Conservation (phyloP, 2,329 filamentous ascomycete species). For the Colletotrichum sp. region DNA sequence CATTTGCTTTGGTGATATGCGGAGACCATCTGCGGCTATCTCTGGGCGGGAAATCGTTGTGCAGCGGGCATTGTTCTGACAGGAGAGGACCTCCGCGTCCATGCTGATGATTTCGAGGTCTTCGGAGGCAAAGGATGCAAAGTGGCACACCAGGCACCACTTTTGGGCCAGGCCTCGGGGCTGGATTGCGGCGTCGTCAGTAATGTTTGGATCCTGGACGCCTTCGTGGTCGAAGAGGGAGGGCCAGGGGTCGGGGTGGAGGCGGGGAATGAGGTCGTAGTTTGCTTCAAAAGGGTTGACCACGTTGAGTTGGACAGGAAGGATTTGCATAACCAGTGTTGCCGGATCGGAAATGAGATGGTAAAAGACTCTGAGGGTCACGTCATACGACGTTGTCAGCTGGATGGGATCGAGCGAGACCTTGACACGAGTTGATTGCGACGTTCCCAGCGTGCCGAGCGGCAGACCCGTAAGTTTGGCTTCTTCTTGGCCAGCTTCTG, state of each 20-base stretch:
- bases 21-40: constrained; percentile 44
- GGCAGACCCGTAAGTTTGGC: constrained; percentile 44
- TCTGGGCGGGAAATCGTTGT: constrained; percentile 43
- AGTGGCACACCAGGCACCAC: constrained; percentile 78
- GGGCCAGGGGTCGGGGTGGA: constrained; percentile 84
- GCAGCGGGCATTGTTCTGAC: constrained; percentile 68
- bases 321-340: constrained; percentile 78
- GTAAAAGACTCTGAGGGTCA: constrained; percentile 79
- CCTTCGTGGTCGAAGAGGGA: constrained; percentile 76
- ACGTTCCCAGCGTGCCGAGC: constrained; percentile 53
- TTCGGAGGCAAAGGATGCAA: constrained; percentile 79
- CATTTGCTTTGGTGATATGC: constrained; percentile 70
- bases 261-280: constrained; percentile 82
- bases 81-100: constrained; percentile 63
- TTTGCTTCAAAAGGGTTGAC: constrained; percentile 89
- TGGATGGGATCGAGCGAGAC: constrained; percentile 56
- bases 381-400: constrained; percentile 62
- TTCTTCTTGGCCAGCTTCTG: constrained; percentile 42
- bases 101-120: constrained; percentile 69
- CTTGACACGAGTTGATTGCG: constrained; percentile 45
- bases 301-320: constrained; percentile 72
- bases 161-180: constrained; percentile 74
- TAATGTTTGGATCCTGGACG: constrained; percentile 39
- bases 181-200: constrained; percentile 28
- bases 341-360: constrained; percentile 79